These are phyloP conservation scores for Cyberlindnera xishuangbannaensis DNA, from an alignment of 805 yeast genomes.

Conservation along the genomic window DNA sequence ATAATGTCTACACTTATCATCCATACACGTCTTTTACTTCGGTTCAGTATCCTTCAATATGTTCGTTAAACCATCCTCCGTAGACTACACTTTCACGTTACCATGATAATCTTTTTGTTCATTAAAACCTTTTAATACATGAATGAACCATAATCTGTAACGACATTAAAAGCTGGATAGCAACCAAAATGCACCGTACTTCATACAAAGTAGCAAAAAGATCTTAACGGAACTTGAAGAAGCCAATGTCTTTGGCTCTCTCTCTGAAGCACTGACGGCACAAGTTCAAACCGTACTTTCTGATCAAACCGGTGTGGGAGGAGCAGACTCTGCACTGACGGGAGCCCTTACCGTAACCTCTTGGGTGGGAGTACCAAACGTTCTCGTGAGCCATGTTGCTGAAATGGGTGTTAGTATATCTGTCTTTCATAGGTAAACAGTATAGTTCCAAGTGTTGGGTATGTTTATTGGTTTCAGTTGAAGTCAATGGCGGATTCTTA, in stretches of 20 bases:
- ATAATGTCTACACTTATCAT: background rate
- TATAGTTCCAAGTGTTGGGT: background rate
- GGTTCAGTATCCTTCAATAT: background rate
- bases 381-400: conserved; percentile 98
- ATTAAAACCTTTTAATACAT: conserved; percentile 20
- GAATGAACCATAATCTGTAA: conserved; percentile 15
- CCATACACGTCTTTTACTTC: background rate
- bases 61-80: background rate
- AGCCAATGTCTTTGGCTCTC: conserved; percentile 98
- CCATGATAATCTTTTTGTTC: background rate
- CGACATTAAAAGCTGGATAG: conserved; percentile 13
- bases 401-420: conserved; percentile 20
- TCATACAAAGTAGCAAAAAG: conserved; percentile 2
- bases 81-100: background rate
- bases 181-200: conserved; percentile 3
- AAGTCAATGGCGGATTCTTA: no score
- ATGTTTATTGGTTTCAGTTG: background rate
- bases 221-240: conserved; percentile 94
- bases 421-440: background rate
- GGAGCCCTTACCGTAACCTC: conserved; percentile 99
- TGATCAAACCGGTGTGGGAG: conserved; percentile 98
- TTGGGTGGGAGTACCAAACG: conserved; percentile 99
- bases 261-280: conserved; percentile 99
- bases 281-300: conserved; percentile 99
- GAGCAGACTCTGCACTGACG: conserved; percentile 99